Evolutionary conservation across 140 eudicot genomes (phyloP).

Genomic region (Flaveria floridana): DNA sequence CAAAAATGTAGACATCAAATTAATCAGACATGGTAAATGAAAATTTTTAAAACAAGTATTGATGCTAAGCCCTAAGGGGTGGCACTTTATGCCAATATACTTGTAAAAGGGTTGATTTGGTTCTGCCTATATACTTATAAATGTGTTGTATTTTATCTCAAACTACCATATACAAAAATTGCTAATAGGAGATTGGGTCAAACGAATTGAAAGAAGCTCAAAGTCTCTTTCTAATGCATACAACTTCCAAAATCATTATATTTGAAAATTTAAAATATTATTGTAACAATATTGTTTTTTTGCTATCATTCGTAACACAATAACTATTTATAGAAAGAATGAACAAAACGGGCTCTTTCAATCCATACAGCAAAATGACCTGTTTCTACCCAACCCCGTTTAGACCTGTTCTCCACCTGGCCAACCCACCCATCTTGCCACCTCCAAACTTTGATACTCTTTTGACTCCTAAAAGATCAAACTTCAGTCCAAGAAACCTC

Average conservation of each 20-base stretch:
- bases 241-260: not conserved
- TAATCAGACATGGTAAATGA: slow-evolving; percentile 9
- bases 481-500: slow-evolving; percentile 16
- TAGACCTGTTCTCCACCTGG: not conserved
- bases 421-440: slow-evolving; percentile 9
- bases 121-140: slow-evolving; percentile 2
- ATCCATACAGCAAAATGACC: not conserved
- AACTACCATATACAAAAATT: not conserved
- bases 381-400: slow-evolving; percentile 9
- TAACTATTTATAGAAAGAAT: not conserved
- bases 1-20: not conserved
- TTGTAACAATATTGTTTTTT: not conserved
- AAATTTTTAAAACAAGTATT: not conserved
- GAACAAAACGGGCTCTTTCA: not conserved
- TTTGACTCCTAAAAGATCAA: not conserved
- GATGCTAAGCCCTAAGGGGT: not conserved
- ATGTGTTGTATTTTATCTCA: slow-evolving; percentile 6
- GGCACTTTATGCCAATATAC: not conserved
- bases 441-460: not conserved
- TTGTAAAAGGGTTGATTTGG: not conserved
- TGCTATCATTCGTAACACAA: not conserved
- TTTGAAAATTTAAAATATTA: not conserved
- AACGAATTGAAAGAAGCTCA: not conserved
- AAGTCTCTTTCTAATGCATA: not conserved
- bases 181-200: not conserved